Conservation (phyloP, 148 eudicot species). For the Nepenthes gracilis region DNA sequence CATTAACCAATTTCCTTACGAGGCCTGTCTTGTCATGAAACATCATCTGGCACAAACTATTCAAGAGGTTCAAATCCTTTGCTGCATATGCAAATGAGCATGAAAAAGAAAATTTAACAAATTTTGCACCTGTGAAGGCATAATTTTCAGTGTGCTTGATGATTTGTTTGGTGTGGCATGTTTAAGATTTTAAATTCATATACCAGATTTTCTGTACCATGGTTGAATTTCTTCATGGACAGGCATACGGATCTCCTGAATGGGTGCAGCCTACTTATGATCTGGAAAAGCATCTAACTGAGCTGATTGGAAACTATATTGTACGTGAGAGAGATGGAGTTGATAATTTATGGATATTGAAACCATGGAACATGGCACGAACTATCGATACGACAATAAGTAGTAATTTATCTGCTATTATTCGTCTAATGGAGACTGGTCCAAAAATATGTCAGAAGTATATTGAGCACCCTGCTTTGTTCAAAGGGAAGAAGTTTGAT, state of each 20-base stretch:
- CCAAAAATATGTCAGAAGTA: slow-evolving; percentile 98
- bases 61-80: slow-evolving; percentile 45
- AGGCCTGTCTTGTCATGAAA: slow-evolving; percentile 98
- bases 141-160: background rate
- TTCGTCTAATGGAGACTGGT: slow-evolving; percentile 98
- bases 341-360: slow-evolving; percentile 89
- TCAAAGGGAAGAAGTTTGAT: slow-evolving; percentile 84
- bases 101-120: background rate
- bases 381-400: slow-evolving; percentile 90
- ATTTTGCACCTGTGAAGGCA: background rate
- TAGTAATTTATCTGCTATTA: slow-evolving; percentile 70
- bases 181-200: too few relatives aligned
- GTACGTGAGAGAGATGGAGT: slow-evolving; percentile 54
- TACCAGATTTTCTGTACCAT: background rate
- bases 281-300: slow-evolving; percentile 77
- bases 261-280: slow-evolving; percentile 96
- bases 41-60: slow-evolving; percentile 90
- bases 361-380: slow-evolving; percentile 99
- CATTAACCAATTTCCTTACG: slow-evolving; percentile 86
- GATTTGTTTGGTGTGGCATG: background rate
- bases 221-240: slow-evolving; percentile 4
- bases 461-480: slow-evolving; percentile 83
- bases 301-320: slow-evolving; percentile 71
- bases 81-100: background rate
- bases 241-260: slow-evolving; percentile 74